These are phyloP conservation scores for Saccharomyces hybrid DNA, from an alignment of 1,139 yeast genomes.

Conservation along the genomic window DNA sequence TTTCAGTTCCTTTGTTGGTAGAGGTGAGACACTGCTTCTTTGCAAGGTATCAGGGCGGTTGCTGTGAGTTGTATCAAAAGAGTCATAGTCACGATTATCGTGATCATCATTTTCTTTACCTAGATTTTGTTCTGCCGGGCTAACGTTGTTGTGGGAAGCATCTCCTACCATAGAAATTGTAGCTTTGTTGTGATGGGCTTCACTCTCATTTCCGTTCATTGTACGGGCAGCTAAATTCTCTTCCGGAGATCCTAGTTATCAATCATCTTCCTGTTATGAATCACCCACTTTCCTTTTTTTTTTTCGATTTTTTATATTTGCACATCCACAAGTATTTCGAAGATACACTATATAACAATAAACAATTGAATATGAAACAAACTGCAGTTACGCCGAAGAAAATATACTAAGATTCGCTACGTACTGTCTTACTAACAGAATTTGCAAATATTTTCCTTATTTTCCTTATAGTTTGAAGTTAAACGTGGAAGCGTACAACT, in stretches of 20 bases:
- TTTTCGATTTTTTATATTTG: not conserved
- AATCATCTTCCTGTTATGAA: not conserved
- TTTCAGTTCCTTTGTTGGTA: not conserved
- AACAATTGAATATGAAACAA: not conserved
- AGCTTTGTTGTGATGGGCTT: not conserved
- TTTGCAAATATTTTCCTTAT: not conserved
- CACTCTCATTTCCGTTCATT: not conserved
- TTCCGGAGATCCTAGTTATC: not conserved
- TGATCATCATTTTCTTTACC: not conserved
- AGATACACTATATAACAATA: not conserved
- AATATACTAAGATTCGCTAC: not conserved
- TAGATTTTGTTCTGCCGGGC: not conserved
- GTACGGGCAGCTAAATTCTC: not conserved
- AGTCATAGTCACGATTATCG: not conserved
- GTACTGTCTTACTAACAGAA: not conserved
- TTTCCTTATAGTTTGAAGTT: not conserved
- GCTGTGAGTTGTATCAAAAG: not conserved
- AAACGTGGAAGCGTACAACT: not conserved
- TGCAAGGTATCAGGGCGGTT: not conserved
- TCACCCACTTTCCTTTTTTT: not conserved
- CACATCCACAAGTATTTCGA: not conserved
- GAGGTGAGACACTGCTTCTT: not conserved
- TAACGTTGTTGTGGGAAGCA: not conserved
- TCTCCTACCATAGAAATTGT: not conserved
- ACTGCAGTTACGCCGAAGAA: not conserved